Evolutionary conservation across 2,329 filamentous ascomycete species (phyloP), one percentile per base, ranked within the genome.

Genomic region (Penicillium aurantiogriseum): DNA sequence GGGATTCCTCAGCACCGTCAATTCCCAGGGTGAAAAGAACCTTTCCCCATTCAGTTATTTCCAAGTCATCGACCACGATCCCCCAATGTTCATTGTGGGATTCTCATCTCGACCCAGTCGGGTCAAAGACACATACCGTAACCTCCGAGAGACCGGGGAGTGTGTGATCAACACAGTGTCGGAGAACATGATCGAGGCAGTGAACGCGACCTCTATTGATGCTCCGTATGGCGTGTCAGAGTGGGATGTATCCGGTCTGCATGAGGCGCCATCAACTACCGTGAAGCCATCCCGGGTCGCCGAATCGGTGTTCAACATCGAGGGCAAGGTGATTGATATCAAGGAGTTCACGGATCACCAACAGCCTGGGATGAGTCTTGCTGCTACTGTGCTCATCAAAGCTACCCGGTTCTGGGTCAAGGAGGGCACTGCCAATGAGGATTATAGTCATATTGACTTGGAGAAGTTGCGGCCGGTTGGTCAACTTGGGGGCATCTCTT

Each of bases 11-110:
- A 80, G 77, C 29, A 87, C 84, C 0, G 69, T 79, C n/a, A 79
- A 76, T 3, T 74, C 75, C 23, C 86, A 90, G 67, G 89, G 89
- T n/a, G 71, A 65, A 21, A 80, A 76, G 50, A 96, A 96, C 75
- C 81, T 96, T 1, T 90, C 91, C 0, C 91, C 91, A 0, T 96
- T 93, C 72, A 88, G 84, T 67, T 96, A 92, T 79, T 92, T 91
- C 75, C 88, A 90, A 71, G 75, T 96, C 61, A 80, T 95, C 62
- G 85, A 85, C 72, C 89, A 92, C 73, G 91, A 96, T 72, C 92
- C 92, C 3, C 91, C 92, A 0, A 80, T 94, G 53, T 94, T 96
- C 74, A 83, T 85, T n/a, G 76, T 87, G 3, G 83, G 84, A 0
- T 85, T 85, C 61, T 79, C 80, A 0, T 83, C 81, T 5, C 81